Percentiles rank a stretch among this genome's conserved stretches.
These are phyloP conservation scores for Penicillium carneum DNA, from an alignment of 2,329 filamentous ascomycete species.

Conservation along the genomic window DNA sequence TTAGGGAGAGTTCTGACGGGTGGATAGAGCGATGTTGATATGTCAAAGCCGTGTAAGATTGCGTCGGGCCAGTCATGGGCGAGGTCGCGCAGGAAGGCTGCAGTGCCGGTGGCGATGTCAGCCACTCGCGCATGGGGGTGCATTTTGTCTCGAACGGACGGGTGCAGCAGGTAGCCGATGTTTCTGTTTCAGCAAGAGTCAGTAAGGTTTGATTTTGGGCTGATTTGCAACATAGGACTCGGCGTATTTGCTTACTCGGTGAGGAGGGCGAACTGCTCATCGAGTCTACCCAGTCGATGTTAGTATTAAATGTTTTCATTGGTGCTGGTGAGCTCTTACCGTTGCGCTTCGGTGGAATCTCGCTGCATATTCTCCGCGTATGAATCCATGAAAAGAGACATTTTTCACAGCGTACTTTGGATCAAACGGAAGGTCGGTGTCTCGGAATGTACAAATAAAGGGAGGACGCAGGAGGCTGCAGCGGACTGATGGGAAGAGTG, in stretches of 20 bases:
- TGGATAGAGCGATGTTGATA: slow-evolving; percentile 23
- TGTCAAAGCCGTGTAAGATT: slow-evolving; percentile 30
- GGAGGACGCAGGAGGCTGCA: not conserved
- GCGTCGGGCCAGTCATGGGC: slow-evolving; percentile 17
- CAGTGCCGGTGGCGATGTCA: slow-evolving; percentile 35
- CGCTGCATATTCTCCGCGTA: slow-evolving; percentile 20
- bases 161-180: slow-evolving; percentile 26
- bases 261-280: slow-evolving; percentile 13
- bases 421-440: not conserved
- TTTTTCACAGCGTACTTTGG: not conserved
- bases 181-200: slow-evolving; percentile 9
- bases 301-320: not conserved
- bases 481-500: not conserved
- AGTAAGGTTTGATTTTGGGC: not conserved
- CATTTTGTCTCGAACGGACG: slow-evolving; percentile 12
- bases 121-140: slow-evolving; percentile 24
- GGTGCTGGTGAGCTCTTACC: slow-evolving; percentile 1
- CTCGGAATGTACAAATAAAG: not conserved
- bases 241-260: slow-evolving; percentile 1
- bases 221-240: not conserved
- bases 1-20: slow-evolving; percentile 17
- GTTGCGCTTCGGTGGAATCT: slow-evolving; percentile 17
- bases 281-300: slow-evolving; percentile 1
- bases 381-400: slow-evolving; percentile 6
- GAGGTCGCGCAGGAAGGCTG: slow-evolving; percentile 26